Base-by-base conservation (phyloP, 2,329 filamentous ascomycete species). In the Arachnomyces sp. region DNA sequence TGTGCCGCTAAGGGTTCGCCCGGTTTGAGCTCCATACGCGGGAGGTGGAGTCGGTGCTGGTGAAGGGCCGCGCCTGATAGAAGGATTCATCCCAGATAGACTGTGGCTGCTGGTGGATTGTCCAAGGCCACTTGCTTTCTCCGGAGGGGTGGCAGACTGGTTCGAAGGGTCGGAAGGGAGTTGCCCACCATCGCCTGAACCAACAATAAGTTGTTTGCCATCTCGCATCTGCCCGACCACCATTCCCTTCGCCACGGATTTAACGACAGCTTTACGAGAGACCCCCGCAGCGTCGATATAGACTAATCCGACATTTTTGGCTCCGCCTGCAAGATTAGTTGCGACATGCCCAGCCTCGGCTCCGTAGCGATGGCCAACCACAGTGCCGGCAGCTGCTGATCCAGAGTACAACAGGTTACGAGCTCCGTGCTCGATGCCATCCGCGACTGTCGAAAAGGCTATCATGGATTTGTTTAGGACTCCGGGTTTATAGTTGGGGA, bases 231-330 rank as follows among this genome's bases (percentile, higher is more conserved):
- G 63, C 15, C 68, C 69, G 28, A 71, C 64, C 2, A 71, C 65
- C 92, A 98, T 96, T 31, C 92, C 88, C 69, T 94, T 95, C 14
- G 89, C 92, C 1, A 96, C 92, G 31, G 83, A 86, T 71, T 95
- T 98, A 58, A 98, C 76, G 32, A 98, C 79, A 0, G 92, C 92
- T 45, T 81, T 79, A 31, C 92, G 75, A 40, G 85, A 94, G 1
- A 98, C 92, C 28, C 92, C 92, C 0, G 89, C 83, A 1, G 93
- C 90, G 53, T 98, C 92, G 45, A 98, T 94, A 59, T 98, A 98
- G 25, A 98, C 92, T 18, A 98, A 72, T 4, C 89, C 92, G 6
- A 96, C 92, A 50, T 96, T 98, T 72, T 92, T 94, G 54, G 95
- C 81, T 16, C 89, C 90, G 4, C 86, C 82, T 1, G 87, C 84